Evolutionary conservation across 192 early-diverging fungal genomes (phyloP), one percentile per base, ranked within the genome.

Genomic region (Coemansia guatemalensis): DNA sequence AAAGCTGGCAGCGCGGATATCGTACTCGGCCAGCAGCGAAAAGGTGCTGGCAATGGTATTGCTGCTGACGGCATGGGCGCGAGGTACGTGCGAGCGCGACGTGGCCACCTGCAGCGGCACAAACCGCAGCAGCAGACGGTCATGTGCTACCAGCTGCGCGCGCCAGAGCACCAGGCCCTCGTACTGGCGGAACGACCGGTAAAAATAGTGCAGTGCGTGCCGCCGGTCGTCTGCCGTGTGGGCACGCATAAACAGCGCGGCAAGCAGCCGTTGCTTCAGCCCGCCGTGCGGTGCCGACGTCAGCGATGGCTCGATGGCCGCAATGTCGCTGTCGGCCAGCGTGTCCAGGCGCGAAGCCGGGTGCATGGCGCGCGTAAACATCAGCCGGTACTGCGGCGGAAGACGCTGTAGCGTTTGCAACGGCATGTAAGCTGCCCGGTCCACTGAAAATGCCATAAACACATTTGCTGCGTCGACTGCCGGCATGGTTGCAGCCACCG

Each of bases 161-260:
- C 74, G 69, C 79, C 79, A 82, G 52, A 82, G 57, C 17, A 82
- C 73, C 7, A 82, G 54, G 1, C 61, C 70, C 55, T 82, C 79
- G 62, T 76, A 82, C 57, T 73, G 74, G 8, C 70, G 66, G 64
- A 68, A 82, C 2, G 67, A 66, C 53, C 79, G 69, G 62, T 73
- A 73, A 41, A 82, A 82, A 17, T 60, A 56, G 59, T 76, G 74
- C 53, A 72, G 48, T 23, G 67, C 55, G 35, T 65, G 50, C 11
- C 61, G 56, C 12, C 26, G 22, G 35, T 69, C 64, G 54, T 58
- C 26, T 18, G 35, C 58, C 8, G 17, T 18, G 18, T 58, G 54
- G 2, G 78, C 78, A 1, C 63, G 78, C 49, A 62, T 29, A 54
- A 74, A 81, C 54, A 81, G 33, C 5, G 78, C 68, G 11, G 58